Evolutionary conservation across 768 basidiomycete genomes (phyloP).

Genomic region (Lactarius deliciosus): DNA sequence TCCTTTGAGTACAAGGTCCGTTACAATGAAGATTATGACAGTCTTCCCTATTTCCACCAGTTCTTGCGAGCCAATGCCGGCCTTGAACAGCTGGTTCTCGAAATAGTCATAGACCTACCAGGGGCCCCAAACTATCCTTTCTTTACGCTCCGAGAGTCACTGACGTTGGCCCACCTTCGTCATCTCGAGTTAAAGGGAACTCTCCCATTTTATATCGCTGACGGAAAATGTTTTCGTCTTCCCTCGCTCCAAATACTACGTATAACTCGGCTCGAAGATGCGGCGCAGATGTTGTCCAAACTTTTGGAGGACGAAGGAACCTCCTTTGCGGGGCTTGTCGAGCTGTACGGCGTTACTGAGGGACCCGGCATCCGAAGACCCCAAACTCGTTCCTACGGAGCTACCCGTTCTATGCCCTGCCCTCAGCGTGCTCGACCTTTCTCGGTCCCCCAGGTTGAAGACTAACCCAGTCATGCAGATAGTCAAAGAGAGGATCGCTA

Average conservation of each 20-base stretch:
- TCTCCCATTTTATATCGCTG: neutral
- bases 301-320: slow-evolving; percentile 17
- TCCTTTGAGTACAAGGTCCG: slow-evolving; percentile 24
- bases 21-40: neutral
- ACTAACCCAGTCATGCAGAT: slow-evolving; percentile 27
- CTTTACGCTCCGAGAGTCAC: neutral
- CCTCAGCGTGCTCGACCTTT: slow-evolving; percentile 22
- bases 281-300: neutral
- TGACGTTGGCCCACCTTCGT: slow-evolving; percentile 22
- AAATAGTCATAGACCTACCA: neutral
- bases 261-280: neutral
- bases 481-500: slow-evolving; percentile 19
- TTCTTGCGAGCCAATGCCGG: slow-evolving; percentile 31
- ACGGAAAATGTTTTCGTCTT: slow-evolving; percentile 8
- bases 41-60: slow-evolving; percentile 16
- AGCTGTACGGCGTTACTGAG: slow-evolving; percentile 1
- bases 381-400: neutral
- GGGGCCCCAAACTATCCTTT: neutral
- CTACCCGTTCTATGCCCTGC: slow-evolving; percentile 27
- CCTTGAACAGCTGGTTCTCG: slow-evolving; percentile 30
- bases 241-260: slow-evolving; percentile 24
- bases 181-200: slow-evolving; percentile 23
- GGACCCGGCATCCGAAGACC: neutral
- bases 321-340: slow-evolving; percentile 19
- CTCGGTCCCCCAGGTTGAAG: slow-evolving; percentile 15